phyloP scores from a whole-genome alignment of 1,139 yeast genomes.

The Pichia sp. region DNA sequence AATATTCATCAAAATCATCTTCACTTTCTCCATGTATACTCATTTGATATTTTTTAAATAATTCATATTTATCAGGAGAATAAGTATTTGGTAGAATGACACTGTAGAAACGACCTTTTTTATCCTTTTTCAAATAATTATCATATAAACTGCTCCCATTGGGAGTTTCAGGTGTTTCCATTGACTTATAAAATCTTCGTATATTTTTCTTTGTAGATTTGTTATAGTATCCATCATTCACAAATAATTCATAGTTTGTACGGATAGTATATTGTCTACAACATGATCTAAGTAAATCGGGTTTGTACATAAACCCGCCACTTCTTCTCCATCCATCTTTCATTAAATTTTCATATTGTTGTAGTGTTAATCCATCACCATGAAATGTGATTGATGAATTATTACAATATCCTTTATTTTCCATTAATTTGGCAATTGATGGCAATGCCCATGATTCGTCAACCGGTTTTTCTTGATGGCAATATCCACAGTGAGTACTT shows the following conservation, averaged over 20 bases:
- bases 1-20: constrained; percentile 37
- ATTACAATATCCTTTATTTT: constrained; percentile 19
- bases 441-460: constrained; percentile 34
- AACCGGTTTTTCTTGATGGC: constrained; percentile 42
- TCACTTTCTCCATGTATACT: constrained; percentile 59
- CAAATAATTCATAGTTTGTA: constrained; percentile 41
- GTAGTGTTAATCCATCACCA: constrained; percentile 41
- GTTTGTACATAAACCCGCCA: constrained; percentile 67
- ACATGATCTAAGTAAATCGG: constrained; percentile 67
- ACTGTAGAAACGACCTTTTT: constrained; percentile 3
- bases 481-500: constrained; percentile 55
- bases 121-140: constrained; percentile 4
- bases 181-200: constrained; percentile 50
- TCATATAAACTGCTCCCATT: neutral
- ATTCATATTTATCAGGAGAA: constrained; percentile 54
- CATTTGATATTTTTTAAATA: constrained; percentile 67
- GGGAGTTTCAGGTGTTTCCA: constrained; percentile 32
- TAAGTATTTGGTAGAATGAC: constrained; percentile 45
- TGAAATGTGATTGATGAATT: constrained; percentile 46
- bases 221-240: constrained; percentile 30
- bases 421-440: constrained; percentile 18
- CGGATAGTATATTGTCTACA: constrained; percentile 82
- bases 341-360: constrained; percentile 56
- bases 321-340: constrained; percentile 76
- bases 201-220: constrained; percentile 66